phyloP scores from a whole-genome alignment of 352 stramenopile genomes.

The Stramenopiles sp. region DNA sequence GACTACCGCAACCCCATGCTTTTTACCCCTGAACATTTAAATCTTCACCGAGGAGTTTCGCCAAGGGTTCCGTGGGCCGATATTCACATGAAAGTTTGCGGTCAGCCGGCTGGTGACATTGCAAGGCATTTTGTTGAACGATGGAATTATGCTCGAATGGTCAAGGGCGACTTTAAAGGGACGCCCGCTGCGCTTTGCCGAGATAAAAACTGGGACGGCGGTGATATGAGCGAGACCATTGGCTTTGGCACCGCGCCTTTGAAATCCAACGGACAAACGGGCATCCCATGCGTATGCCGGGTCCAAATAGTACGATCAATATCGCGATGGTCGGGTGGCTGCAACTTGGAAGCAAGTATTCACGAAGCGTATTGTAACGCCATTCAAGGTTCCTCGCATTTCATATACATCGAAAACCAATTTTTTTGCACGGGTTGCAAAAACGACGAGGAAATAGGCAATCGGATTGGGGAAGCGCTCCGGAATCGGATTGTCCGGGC shows the following conservation, averaged over 20 bases:
- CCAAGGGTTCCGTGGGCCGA: slow-evolving; percentile 70
- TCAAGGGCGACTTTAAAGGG: too few relatives aligned
- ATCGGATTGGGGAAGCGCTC: slow-evolving; percentile 51
- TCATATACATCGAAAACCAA: slow-evolving; percentile 75
- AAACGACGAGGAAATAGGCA: slow-evolving; percentile 46
- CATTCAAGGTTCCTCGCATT: slow-evolving; percentile 51
- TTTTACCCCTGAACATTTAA: too few relatives aligned
- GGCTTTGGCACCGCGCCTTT: too few relatives aligned
- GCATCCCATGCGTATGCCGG: slow-evolving; percentile 23
- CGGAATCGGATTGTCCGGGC: slow-evolving; percentile 46
- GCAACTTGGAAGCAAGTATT: slow-evolving; percentile 51
- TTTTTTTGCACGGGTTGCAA: slow-evolving; percentile 67
- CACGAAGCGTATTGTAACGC: slow-evolving; percentile 53
- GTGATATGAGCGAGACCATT: too few relatives aligned
- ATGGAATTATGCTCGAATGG: slow-evolving; percentile 67
- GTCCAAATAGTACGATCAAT: slow-evolving; percentile 55
- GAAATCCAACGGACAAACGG: slow-evolving; percentile 27
- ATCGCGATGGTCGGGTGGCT: slow-evolving; percentile 57
- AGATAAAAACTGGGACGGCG: too few relatives aligned
- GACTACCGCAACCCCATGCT: slow-evolving; percentile 48
- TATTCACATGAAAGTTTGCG: slow-evolving; percentile 50
- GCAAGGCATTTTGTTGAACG: slow-evolving; percentile 67
- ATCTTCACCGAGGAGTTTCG: too few relatives aligned
- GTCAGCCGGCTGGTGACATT: slow-evolving; percentile 50
- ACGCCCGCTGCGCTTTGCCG: too few relatives aligned